Percentiles rank a stretch among this genome's conserved stretches.
phyloP scores from a whole-genome alignment of 345 rosid species.

The Arabis hirsuta region DNA sequence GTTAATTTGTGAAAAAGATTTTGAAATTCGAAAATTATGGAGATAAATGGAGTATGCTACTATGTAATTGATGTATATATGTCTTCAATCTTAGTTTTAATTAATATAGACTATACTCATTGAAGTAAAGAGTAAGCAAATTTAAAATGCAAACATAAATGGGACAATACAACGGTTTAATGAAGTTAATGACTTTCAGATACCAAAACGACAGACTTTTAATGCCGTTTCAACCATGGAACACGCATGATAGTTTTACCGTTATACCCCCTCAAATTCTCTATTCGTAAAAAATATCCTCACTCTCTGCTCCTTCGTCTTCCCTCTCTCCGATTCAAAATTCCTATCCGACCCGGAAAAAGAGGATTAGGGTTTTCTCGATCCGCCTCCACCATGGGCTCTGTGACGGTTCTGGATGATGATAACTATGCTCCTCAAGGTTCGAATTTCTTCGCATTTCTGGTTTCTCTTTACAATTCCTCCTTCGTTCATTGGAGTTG shows the following conservation, averaged over 20 bases:
- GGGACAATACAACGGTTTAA: too few relatives aligned
- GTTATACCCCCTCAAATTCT: constrained; percentile 12
- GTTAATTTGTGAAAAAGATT: too few relatives aligned
- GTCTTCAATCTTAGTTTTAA: too few relatives aligned
- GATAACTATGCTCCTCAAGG: constrained; percentile 10
- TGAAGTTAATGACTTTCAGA: too few relatives aligned
- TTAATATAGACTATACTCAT: too few relatives aligned
- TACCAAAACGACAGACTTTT: neutral
- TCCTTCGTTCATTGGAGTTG: neutral
- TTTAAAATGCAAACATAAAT: too few relatives aligned
- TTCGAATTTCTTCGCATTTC: constrained; percentile 11
- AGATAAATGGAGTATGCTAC: too few relatives aligned
- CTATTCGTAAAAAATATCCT: neutral
- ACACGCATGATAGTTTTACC: neutral
- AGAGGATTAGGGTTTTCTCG: constrained; percentile 26
- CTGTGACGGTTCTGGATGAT: constrained; percentile 21
- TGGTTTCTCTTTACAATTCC: neutral
- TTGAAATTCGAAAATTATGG: too few relatives aligned
- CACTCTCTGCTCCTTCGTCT: neutral
- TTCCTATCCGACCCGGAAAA: constrained; percentile 10
- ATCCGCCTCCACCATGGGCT: constrained; percentile 20
- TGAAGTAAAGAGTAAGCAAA: too few relatives aligned
- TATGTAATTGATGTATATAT: too few relatives aligned
- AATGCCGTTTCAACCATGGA: neutral
- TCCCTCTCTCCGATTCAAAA: constrained; percentile 24